Evolutionary conservation across 805 yeast genomes (phyloP), one percentile per base, ranked within the genome.

Genomic region (Barnettozyma botsteinii): DNA sequence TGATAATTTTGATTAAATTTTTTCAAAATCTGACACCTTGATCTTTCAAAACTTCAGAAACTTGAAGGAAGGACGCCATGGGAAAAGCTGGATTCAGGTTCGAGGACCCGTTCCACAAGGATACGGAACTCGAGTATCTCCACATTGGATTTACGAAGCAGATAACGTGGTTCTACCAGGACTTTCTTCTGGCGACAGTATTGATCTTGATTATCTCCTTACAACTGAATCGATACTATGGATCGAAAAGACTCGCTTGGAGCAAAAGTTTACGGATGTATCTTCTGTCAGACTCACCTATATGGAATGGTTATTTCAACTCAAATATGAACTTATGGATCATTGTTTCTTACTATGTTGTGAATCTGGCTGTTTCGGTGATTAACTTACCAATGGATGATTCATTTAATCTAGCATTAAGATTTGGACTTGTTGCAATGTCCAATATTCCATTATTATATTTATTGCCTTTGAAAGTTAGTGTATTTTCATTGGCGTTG

Each of bases 371-470:
- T 24, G 46, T 51, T 3, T 20, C 44, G 2, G 19, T 51, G 3
- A 40, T 46, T 26, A 44, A 48, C 3, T 31, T 53, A 17, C 60
- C 54, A 12, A 24, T 46, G 23, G 44, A 52, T 31, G 53, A 51
- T 30, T 40, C 55, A 1, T 55, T 54, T 43, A 51, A 52, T 30
- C 29, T 53, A n/a, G 49, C 55, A 7, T 26, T 54, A 1, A 34
- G 60, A 12, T 40, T 56, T 13, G 60, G 60, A 0, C 43, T 53
- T 14, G 51, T 54, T 3, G 48, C 57, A 2, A 51, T 49, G 2
- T 47, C 55, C 10, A 56, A 56, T n/a, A 26, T 56, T 7, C 59
- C 60, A 7, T 23, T 56, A 28, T 24, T 56, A n/a, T 54, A 54
- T 39, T 33, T 56, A 14, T 37, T 56, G 7, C 60, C 60, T 2